Conservation (phyloP, 768 basidiomycete genomes). For the Suillus spraguei region DNA sequence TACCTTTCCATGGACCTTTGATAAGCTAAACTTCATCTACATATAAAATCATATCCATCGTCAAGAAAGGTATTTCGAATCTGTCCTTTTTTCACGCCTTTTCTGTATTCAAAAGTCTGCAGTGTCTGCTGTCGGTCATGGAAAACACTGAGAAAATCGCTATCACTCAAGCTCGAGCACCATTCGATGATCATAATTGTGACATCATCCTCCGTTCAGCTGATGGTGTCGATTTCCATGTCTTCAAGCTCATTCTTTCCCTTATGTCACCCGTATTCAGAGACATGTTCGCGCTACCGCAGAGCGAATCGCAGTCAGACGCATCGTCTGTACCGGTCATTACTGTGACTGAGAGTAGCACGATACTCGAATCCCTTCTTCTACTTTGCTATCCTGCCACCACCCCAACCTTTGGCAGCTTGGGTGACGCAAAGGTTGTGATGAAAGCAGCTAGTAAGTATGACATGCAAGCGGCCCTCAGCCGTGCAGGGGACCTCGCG, state of each 20-base stretch:
- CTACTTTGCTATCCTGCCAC: conserved; percentile 41
- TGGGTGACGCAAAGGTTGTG: neutral
- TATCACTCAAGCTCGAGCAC: neutral
- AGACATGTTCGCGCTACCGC: conserved; percentile 47
- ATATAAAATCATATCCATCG: no score
- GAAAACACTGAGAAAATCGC: neutral
- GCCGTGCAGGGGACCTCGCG: neutral
- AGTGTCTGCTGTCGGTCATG: neutral
- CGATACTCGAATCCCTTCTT: conserved; percentile 32
- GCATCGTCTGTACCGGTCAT: conserved; percentile 2
- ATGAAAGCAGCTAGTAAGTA: neutral
- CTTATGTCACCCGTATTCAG: conserved; percentile 53
- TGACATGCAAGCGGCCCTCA: neutral
- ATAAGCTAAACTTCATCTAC: no score
- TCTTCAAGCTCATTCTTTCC: conserved; percentile 39
- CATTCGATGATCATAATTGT: conserved; percentile 15
- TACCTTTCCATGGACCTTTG: no score
- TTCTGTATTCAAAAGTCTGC: no score
- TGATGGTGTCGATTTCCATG: conserved; percentile 14
- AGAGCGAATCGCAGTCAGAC: conserved; percentile 17
- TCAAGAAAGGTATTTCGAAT: no score
- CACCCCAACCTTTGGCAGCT: neutral
- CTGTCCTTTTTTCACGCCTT: no score
- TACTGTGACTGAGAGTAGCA: conserved; percentile 22
- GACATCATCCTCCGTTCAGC: conserved; percentile 20